Evolutionary conservation across 139 green algal species (phyloP), one percentile per base, ranked within the genome.

Genomic region (Tetradesmus lagerheimii): DNA sequence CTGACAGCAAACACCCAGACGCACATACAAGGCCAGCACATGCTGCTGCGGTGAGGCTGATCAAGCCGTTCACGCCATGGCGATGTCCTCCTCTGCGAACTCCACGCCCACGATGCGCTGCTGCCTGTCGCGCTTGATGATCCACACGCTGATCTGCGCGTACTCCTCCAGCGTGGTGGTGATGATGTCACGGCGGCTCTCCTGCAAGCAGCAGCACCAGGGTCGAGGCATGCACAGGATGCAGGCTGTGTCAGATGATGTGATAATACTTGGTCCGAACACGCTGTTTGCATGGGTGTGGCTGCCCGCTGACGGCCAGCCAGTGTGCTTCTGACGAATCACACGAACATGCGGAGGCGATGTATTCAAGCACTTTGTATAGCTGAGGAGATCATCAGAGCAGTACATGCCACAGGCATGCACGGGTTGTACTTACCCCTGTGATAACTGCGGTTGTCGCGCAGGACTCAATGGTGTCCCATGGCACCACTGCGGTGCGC

Each of bases 101-200:
- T 91, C 77, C 71, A 96, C 87, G 38, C 91, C 71, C 9, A 88
- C 90, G 83, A 93, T 91, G 64, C n/a, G 27, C 9, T 62, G 89
- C 85, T 71, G 92, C 35, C 64, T 89, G 66, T 94, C 93, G 9
- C 45, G 81, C 53, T 90, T 88, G 47, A 94, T 87, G 3, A 37
- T 92, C 93, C 95, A 97, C 66, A 98, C 93, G 9, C 94, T 94
- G 34, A 98, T 92, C 12, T 91, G 89, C 2, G 39, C 92, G 76
- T 98, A 98, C 89, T 97, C 96, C 35, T 95, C 90, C 29, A 97
- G 79, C 82, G 94, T 97, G 82, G 93, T 62, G 53, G 89, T 57
- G 31, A 97, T 94, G 62, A 95, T 82, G 64, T 95, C 93, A 71
- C 93, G 77, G 39, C 75, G 88, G 41, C 74, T 41, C 20, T 88